Evolutionary conservation across 1,139 yeast species (phyloP), one percentile per base, ranked within the genome.

Genomic region (Blastobotrys capitulatus): DNA sequence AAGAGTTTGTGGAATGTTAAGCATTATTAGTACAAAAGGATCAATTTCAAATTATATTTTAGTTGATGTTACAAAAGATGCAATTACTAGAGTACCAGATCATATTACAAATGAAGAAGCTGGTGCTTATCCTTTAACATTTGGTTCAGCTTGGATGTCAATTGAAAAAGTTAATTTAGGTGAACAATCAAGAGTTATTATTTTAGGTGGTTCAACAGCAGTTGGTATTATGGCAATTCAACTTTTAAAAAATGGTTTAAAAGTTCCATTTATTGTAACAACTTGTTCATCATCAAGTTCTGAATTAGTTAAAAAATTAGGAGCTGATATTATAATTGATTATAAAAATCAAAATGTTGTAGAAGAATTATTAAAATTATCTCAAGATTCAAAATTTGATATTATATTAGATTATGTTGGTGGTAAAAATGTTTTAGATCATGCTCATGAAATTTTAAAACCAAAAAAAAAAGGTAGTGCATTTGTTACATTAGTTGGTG

Each of bases 181-280:
- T 50, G 50, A 52, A 42, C 48, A 55, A 9, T 62, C 66, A 10
- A 68, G 68, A 52, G 75, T 85, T 1, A 68, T 85, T 44, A 71
- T 86, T 38, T 71, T 84, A 52, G 95, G 95, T 42, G 92, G 85
- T 13, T 79, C 86, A 4, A 79, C 94, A 1, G 72, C 83, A 13
- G 85, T 84, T 6, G 95, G 92, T 1, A 65, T 79, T 52, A 75
- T 72, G 66, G 74, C 77, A 2, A 71, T 80, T 27, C 88, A 83
- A 60, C 59, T 85, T 20, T 75, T 82, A 20, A 80, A 77, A 56
- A 61, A 70, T 16, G 64, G 69, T 50, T 76, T 72, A 54, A 47
- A 50, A 3, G 75, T 78, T 2, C 64, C 64, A 38, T 74, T 74
- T 47, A 69, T 82, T 12, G 77, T 77, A 1, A 77, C 73, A 2